Evolutionary conservation across 805 yeast species (phyloP).

Genomic region (Lachancea cidri): DNA sequence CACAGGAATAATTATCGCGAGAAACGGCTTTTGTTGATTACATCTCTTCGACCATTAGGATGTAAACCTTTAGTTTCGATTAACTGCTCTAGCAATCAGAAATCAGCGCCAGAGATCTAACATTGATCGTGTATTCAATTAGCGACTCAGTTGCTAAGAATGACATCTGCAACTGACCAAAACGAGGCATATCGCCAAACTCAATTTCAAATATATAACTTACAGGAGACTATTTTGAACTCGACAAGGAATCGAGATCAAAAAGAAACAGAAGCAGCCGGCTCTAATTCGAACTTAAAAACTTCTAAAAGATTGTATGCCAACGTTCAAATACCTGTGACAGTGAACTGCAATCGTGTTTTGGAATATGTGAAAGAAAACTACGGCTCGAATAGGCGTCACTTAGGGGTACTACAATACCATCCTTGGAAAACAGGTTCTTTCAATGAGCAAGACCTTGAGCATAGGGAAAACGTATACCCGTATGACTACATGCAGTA

Average conservation of each 20-base stretch:
- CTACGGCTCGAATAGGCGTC: slow-evolving; percentile 13
- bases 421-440: slow-evolving; percentile 18
- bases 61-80: no score
- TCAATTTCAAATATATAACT: slow-evolving; percentile 28
- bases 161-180: slow-evolving; percentile 9
- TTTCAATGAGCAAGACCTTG: background rate
- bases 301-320: no score
- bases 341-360: slow-evolving; percentile 14
- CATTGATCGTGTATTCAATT: no score
- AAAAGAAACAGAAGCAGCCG: no score
- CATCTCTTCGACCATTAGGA: no score
- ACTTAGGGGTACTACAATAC: slow-evolving; percentile 20
- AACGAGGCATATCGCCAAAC: slow-evolving; percentile 27
- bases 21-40: no score
- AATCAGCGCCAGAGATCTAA: no score
- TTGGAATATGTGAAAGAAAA: slow-evolving; percentile 12
- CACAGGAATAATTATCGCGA: no score
- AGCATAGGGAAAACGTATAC: background rate
- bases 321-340: no score
- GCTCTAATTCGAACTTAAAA: no score
- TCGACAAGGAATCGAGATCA: slow-evolving; percentile 13
- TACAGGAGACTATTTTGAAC: slow-evolving; percentile 32
- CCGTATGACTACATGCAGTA: slow-evolving; percentile 10
- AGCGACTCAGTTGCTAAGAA: background rate
- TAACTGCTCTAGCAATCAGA: no score